A percentile compares a stretch with the other conserved stretches of the same genome.
Evolutionary conservation across 2,329 filamentous ascomycete species (phyloP).

Genomic region (Tolypocladium tropicale): DNA sequence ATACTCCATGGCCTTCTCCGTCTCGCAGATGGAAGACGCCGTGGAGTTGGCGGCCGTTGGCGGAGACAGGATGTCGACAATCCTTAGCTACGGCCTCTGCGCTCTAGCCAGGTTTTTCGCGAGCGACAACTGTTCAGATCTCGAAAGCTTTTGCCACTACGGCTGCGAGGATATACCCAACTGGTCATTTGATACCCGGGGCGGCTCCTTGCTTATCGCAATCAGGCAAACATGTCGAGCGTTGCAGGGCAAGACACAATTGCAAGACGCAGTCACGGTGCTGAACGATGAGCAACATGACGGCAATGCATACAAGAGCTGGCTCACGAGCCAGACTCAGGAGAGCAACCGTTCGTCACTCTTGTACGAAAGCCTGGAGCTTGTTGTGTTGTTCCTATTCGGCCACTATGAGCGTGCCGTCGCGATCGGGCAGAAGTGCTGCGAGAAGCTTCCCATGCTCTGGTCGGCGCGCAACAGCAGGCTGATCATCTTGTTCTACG

Average conservation of each 20-base stretch:
- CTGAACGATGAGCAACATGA: conserved; percentile 61
- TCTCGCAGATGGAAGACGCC: conserved; percentile 52
- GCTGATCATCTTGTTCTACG: conserved; percentile 49
- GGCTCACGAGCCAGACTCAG: conserved; percentile 38
- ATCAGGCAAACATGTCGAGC: conserved; percentile 58
- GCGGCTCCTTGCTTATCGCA: conserved; percentile 58
- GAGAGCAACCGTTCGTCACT: conserved; percentile 55
- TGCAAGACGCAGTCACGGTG: conserved; percentile 39
- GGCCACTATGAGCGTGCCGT: conserved; percentile 51
- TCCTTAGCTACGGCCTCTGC: conserved; percentile 60
- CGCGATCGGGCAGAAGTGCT: conserved; percentile 41
- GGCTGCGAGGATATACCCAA: conserved; percentile 64
- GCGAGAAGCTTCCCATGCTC: conserved; percentile 36
- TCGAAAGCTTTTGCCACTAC: conserved; percentile 61
- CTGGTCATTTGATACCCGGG: conserved; percentile 61
- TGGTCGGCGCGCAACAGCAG: conserved; percentile 52
- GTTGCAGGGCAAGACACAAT: conserved; percentile 62
- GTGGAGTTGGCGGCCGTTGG: conserved; percentile 56
- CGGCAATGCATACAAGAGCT: conserved; percentile 46
- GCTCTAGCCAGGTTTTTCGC: conserved; percentile 59
- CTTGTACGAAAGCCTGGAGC: conserved; percentile 58
- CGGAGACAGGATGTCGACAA: conserved; percentile 61
- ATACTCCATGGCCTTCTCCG: conserved; percentile 46
- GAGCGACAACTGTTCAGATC: conserved; percentile 56
- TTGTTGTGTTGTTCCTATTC: conserved; percentile 52